Evolutionary conservation across 257 asterid genomes (phyloP).

Genomic region (Datura wrightii): DNA sequence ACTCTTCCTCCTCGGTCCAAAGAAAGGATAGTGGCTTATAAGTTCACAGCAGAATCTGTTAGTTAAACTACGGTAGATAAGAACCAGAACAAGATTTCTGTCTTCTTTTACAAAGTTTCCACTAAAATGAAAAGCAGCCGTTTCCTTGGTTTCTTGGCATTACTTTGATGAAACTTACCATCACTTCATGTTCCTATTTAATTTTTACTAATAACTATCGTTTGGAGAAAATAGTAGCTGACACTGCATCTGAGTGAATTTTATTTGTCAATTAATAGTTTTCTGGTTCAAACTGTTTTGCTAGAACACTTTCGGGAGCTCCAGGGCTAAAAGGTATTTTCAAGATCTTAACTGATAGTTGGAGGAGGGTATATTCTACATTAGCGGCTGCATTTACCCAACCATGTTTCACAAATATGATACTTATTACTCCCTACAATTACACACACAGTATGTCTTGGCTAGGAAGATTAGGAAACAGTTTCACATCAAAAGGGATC

Average conservation of each 20-base stretch:
- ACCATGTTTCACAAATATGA: conserved; percentile 4
- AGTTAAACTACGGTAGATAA: neutral
- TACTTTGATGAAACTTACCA: conserved; percentile 6
- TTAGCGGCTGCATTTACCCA: neutral
- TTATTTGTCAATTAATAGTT: conserved; percentile 4
- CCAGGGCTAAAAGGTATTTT: neutral
- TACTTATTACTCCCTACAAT: neutral
- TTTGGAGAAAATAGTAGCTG: conserved; percentile 3
- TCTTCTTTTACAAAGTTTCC: neutral
- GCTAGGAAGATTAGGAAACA: neutral
- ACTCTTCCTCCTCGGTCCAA: neutral
- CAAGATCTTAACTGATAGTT: neutral
- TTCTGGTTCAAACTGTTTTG: neutral
- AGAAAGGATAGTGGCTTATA: neutral
- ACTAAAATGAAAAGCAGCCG: neutral
- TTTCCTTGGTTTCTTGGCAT: conserved; percentile 5
- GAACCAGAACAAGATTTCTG: conserved; percentile 5
- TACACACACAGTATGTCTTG: neutral
- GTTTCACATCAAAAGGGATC: conserved; percentile 16
- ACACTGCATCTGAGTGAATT: conserved; percentile 18
- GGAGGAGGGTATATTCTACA: neutral
- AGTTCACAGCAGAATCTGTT: neutral
- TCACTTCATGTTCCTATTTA: neutral
- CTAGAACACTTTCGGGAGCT: neutral
- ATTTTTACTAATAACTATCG: conserved; percentile 1